Conservation (phyloP, 2,329 filamentous ascomycete species). For the Bipolaris cookei region DNA sequence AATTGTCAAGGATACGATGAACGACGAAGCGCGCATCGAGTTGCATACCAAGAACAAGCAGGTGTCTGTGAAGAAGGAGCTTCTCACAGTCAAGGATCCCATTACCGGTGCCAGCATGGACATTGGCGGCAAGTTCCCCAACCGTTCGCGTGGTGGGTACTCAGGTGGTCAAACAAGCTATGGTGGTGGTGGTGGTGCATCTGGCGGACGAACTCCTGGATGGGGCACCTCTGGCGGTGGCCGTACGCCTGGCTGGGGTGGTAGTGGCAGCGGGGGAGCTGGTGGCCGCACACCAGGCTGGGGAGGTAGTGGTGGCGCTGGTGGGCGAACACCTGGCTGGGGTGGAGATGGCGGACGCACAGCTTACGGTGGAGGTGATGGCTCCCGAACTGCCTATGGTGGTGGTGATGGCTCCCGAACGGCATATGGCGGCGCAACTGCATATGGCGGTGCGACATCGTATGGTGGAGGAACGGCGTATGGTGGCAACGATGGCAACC, state of each 20-base stretch:
- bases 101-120: slow-evolving; percentile 80
- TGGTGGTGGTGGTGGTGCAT: slow-evolving; percentile 39
- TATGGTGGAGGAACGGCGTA: slow-evolving; percentile 64
- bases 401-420: slow-evolving; percentile 52
- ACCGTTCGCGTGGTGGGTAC: slow-evolving; percentile 50
- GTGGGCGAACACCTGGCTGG: slow-evolving; percentile 47
- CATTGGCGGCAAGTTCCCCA: slow-evolving; percentile 51
- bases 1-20: slow-evolving; percentile 94
- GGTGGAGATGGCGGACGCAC: slow-evolving; percentile 54
- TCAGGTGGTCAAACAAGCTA: slow-evolving; percentile 44
- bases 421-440: slow-evolving; percentile 64
- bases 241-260: slow-evolving; percentile 55
- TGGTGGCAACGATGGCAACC: slow-evolving; percentile 46
- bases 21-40: slow-evolving; percentile 84
- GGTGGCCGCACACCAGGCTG: slow-evolving; percentile 55
- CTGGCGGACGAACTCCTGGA: slow-evolving; percentile 45
- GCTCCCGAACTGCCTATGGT: slow-evolving; percentile 47
- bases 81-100: slow-evolving; percentile 82
- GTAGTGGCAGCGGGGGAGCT: slow-evolving; percentile 44
- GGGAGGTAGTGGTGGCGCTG: slow-evolving; percentile 52
- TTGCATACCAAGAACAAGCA: slow-evolving; percentile 94
- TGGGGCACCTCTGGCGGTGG: slow-evolving; percentile 53
- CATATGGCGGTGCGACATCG: slow-evolving; percentile 74
- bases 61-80: slow-evolving; percentile 80
- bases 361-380: slow-evolving; percentile 53